These are phyloP conservation scores for Zygotorulaspora sp. DNA, from an alignment of 805 yeast species.

Conservation along the genomic window DNA sequence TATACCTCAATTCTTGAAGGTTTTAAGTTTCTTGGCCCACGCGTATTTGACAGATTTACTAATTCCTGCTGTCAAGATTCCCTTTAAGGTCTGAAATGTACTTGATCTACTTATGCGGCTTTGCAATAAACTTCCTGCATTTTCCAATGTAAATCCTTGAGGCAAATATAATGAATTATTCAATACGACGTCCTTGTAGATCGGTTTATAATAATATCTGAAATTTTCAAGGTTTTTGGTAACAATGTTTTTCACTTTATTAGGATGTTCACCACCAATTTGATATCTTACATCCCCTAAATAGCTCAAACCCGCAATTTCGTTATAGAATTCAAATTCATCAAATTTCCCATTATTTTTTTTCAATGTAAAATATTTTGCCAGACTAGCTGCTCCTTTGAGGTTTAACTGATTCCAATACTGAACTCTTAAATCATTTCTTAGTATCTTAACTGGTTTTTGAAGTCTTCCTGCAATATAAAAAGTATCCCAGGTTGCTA, in stretches of 20 bases:
- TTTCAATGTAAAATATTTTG: conserved; percentile 34
- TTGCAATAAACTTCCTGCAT: conserved; percentile 38
- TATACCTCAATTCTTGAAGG: conserved; percentile 15
- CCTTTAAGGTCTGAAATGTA: conserved; percentile 70
- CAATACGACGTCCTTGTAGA: conserved; percentile 36
- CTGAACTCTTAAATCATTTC: conserved; percentile 58
- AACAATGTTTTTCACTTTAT: conserved; percentile 83
- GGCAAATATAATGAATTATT: conserved; percentile 36
- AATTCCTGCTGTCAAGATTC: conserved; percentile 82
- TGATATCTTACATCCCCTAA: conserved; percentile 85
- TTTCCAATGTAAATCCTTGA: conserved; percentile 38
- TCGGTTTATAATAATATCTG: conserved; percentile 68
- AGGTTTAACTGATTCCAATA: conserved; percentile 73
- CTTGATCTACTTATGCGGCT: conserved; percentile 67
- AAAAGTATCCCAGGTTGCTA: conserved; percentile 78
- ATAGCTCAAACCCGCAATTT: conserved; percentile 77
- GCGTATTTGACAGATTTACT: conserved; percentile 69
- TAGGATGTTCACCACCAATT: conserved; percentile 87
- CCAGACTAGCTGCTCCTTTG: conserved; percentile 68
- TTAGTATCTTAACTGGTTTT: conserved; percentile 79
- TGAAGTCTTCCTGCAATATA: conserved; percentile 91
- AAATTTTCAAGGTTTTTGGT: conserved; percentile 66
- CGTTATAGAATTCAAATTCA: conserved; percentile 65
- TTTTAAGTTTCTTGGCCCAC: conserved; percentile 55
- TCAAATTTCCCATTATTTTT: conserved; percentile 41